phyloP scores from a whole-genome alignment of 352 stramenopile species.

The Pythium brassicae region DNA sequence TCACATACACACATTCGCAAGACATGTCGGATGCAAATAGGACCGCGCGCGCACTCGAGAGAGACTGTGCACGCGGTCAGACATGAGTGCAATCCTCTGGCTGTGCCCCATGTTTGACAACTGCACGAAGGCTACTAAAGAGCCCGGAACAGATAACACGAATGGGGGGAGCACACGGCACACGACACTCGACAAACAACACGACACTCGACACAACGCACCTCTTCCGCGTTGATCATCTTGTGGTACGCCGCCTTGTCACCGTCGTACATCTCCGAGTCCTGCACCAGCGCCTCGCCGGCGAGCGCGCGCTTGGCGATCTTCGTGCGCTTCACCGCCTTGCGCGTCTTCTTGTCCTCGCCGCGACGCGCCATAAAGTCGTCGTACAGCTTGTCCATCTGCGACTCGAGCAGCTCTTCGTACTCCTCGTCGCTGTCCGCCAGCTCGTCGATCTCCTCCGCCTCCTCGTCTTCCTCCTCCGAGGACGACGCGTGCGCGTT shows the following conservation, averaged over 20 bases:
- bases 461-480: conserved; percentile 33
- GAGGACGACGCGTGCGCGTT: conserved; percentile 51
- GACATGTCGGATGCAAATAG: conserved; percentile 75
- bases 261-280: conserved; percentile 79
- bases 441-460: conserved; percentile 33
- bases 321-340: conserved; percentile 83
- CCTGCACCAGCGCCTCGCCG: conserved; percentile 71
- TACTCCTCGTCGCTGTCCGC: conserved; percentile 76
- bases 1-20: conserved; percentile 2
- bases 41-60: conserved; percentile 43
- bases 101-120: conserved; percentile 90
- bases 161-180: conserved; percentile 50
- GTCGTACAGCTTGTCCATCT: conserved; percentile 87
- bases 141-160: conserved; percentile 91
- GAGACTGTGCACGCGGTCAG: conserved; percentile 48
- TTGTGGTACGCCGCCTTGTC: conserved; percentile 78
- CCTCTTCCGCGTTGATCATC: conserved; percentile 86
- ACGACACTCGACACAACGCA: conserved; percentile 38
- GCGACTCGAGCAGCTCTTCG: conserved; percentile 66
- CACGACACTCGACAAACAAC: conserved; percentile 12
- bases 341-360: conserved; percentile 78
- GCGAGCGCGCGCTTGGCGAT: conserved; percentile 79
- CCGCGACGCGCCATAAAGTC: conserved; percentile 72
- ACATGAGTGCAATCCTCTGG: conserved; percentile 76
- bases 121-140: conserved; percentile 84